phyloP scores from a whole-genome alignment of 257 asterid genomes.

The Rhazya stricta region DNA sequence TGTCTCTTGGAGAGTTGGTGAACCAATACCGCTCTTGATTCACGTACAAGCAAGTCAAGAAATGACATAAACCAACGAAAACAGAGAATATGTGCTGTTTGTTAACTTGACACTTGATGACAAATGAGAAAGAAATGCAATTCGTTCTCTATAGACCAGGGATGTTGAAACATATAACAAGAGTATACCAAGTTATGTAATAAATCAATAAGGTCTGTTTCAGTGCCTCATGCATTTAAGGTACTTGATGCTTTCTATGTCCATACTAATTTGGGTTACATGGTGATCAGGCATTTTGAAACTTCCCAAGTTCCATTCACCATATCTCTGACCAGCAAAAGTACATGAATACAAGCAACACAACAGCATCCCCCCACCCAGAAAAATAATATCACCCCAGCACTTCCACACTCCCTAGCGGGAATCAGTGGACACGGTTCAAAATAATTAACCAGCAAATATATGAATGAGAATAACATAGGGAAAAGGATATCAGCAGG shows the following conservation, averaged over 20 bases:
- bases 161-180: not conserved
- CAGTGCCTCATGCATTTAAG: not conserved
- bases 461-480: not conserved
- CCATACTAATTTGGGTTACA: not conserved
- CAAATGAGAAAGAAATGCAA: not conserved
- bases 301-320: not conserved
- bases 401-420: not conserved
- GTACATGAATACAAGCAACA: not conserved
- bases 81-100: not conserved
- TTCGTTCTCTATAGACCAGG: not conserved
- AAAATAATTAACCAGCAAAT: slow-evolving; percentile 11
- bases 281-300: not conserved
- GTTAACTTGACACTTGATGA: not conserved
- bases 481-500: slow-evolving; percentile 93
- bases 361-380: not conserved
- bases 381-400: not conserved
- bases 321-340: not conserved
- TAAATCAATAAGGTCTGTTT: not conserved
- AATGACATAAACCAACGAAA: slow-evolving; percentile 21
- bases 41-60: slow-evolving; percentile 69
- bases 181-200: not conserved
- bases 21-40: slow-evolving; percentile 72
- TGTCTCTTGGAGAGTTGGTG: slow-evolving; percentile 71
- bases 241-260: not conserved
- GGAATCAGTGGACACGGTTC: not conserved